These are phyloP conservation scores for Aristolochia fimbriata DNA, from an alignment of 164 flowering plant species.

Conservation along the genomic window DNA sequence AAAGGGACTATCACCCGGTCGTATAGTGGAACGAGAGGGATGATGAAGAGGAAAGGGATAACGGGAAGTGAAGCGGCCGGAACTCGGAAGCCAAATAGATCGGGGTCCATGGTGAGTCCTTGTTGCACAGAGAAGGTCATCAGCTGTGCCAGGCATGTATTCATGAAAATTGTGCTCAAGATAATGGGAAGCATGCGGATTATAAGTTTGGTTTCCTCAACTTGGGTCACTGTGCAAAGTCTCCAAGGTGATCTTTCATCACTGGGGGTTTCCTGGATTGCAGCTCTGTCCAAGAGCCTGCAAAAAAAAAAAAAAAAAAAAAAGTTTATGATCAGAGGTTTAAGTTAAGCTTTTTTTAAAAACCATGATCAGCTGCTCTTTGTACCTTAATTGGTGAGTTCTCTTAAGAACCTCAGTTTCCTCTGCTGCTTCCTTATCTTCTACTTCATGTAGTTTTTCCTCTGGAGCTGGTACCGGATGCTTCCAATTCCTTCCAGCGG, in stretches of 20 bases:
- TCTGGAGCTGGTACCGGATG: too few relatives aligned
- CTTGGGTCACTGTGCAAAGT: slow-evolving; percentile 62
- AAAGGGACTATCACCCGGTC: slow-evolving; percentile 56
- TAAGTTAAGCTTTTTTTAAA: too few relatives aligned
- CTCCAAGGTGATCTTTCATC: slow-evolving; percentile 35
- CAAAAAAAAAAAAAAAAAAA: too few relatives aligned
- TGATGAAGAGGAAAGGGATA: slow-evolving; percentile 45
- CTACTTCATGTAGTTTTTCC: too few relatives aligned
- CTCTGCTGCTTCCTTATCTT: too few relatives aligned
- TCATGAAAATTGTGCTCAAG: slow-evolving; percentile 58
- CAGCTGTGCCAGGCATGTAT: slow-evolving; percentile 67
- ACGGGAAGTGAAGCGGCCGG: slow-evolving; percentile 55
- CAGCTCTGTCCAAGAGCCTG: slow-evolving; percentile 59
- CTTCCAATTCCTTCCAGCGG: too few relatives aligned
- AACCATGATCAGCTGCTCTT: too few relatives aligned
- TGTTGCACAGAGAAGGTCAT: slow-evolving; percentile 70
- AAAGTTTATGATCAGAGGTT: too few relatives aligned
- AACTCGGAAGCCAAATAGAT: slow-evolving; percentile 29
- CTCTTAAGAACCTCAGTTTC: too few relatives aligned
- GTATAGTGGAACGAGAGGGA: slow-evolving; percentile 44
- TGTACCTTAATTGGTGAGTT: too few relatives aligned
- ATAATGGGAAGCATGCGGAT: slow-evolving; percentile 55
- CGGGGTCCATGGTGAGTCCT: slow-evolving; percentile 47
- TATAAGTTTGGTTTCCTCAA: slow-evolving; percentile 62
- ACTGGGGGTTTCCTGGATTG: slow-evolving; percentile 18